phyloP scores from a whole-genome alignment of 116 monocot genomes.

The Iris pallida region DNA sequence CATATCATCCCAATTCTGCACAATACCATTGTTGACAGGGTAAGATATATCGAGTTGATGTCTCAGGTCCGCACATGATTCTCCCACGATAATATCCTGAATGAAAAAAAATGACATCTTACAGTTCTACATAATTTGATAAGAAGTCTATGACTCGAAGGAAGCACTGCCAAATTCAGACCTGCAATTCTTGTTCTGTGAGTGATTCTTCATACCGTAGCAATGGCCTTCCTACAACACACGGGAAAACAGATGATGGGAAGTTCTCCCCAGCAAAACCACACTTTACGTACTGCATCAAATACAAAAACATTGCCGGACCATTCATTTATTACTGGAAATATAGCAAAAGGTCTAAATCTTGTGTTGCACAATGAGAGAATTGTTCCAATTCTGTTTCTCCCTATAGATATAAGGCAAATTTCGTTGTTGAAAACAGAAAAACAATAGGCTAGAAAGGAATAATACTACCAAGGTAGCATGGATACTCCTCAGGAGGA shows the following conservation, averaged over 20 bases:
- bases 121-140: neutral
- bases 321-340: too few relatives aligned
- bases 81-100: slow-evolving; percentile 92
- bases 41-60: slow-evolving; percentile 91
- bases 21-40: slow-evolving; percentile 91
- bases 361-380: too few relatives aligned
- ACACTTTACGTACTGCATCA: slow-evolving; percentile 90
- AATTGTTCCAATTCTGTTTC: too few relatives aligned
- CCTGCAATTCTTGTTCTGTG: slow-evolving; percentile 82
- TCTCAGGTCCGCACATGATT: slow-evolving; percentile 69
- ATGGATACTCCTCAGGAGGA: too few relatives aligned
- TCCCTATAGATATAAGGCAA: too few relatives aligned
- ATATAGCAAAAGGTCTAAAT: too few relatives aligned
- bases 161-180: slow-evolving; percentile 9
- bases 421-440: too few relatives aligned
- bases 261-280: slow-evolving; percentile 97
- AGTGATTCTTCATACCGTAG: slow-evolving; percentile 93
- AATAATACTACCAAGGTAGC: too few relatives aligned
- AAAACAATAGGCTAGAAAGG: too few relatives aligned
- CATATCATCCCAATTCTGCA: slow-evolving; percentile 99
- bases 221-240: slow-evolving; percentile 86
- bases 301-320: neutral
- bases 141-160: neutral
- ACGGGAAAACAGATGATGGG: slow-evolving; percentile 91
- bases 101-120: neutral